Evolutionary conservation across 768 basidiomycete genomes (phyloP), one percentile per base, ranked within the genome.

Genomic region (Lenzites betulinus): DNA sequence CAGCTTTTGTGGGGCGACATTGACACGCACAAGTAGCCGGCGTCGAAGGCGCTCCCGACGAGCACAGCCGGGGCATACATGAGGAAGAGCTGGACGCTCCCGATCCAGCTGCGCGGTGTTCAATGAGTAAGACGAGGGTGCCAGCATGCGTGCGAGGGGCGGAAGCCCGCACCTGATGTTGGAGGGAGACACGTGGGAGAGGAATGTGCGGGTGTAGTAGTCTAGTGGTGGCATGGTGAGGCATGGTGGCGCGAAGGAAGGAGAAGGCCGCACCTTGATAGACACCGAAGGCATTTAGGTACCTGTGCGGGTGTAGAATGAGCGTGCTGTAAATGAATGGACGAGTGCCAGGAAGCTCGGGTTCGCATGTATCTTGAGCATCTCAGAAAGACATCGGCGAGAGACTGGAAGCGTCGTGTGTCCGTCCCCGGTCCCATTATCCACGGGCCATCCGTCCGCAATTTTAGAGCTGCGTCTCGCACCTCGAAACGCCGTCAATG

Each of bases 11-110:
- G 47, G 44, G 30, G n/a, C n/a, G n/a, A n/a, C n/a, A n/a, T n/a
- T 33, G 30, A 23, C 12, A 58, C 54, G 46, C 59, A 56, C 64
- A 71, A 81, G 49, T 81, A 82, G 62, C 77, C 70, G n/a, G 61
- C 60, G 57, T 71, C 70, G 46, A 66, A 68, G 1, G 67, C 62
- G 38, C 65, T 51, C 16, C 68, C 70, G 25, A 66, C 68, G 35
- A 61, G 25, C 23, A 68, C 59, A 20, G 64, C 70, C 13, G 60
- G 59, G 3, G 58, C 61, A 39, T 68, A 69, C 56, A 69, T 64
- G 15, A 71, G 59, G 36, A 65, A 67, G 13, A 68, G 59, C 58
- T 71, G 68, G 2, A 71, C 15, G 39, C 65, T 67, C 25, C 70
- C 70, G 12, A 71, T 71, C 70, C 70, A 71, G 58, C 70, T 70